Percentiles rank a stretch among this genome's conserved stretches.
phyloP scores from a whole-genome alignment of 192 early-diverging fungal genomes.

The Allomyces macrogynus region DNA sequence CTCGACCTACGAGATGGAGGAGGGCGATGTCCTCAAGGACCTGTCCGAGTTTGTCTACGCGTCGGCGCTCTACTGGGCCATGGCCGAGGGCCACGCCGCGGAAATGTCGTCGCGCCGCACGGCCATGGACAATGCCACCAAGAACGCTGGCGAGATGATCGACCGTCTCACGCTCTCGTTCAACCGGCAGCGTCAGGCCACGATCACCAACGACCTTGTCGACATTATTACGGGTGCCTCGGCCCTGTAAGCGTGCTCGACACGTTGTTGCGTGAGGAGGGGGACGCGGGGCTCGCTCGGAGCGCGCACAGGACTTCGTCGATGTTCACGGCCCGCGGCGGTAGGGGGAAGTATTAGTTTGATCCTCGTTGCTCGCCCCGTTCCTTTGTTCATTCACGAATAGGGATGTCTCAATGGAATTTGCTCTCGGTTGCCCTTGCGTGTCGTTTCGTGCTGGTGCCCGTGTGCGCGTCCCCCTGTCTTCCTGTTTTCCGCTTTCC shows the following conservation, averaged over 20 bases:
- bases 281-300: too few relatives aligned
- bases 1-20: constrained; percentile 77
- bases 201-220: constrained; percentile 93
- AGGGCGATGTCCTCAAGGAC: constrained; percentile 55
- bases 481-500: too few relatives aligned
- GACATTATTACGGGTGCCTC: constrained; percentile 96
- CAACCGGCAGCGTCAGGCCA: constrained; percentile 93
- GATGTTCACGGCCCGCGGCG: too few relatives aligned
- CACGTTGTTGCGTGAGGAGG: too few relatives aligned
- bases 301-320: too few relatives aligned
- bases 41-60: constrained; percentile 85
- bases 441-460: too few relatives aligned
- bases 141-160: constrained; percentile 98
- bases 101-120: constrained; percentile 91
- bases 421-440: too few relatives aligned
- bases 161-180: constrained; percentile 83
- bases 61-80: constrained; percentile 84
- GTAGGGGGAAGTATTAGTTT: too few relatives aligned
- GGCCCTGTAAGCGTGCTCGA: constrained; percentile 41
- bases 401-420: too few relatives aligned
- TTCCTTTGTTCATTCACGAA: too few relatives aligned
- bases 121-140: constrained; percentile 99
- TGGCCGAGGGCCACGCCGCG: constrained; percentile 87
- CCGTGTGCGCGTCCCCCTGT: too few relatives aligned
- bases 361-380: too few relatives aligned